Base-by-base conservation (phyloP, 2,329 filamentous ascomycete genomes). In the Colletotrichum orbiculare region DNA sequence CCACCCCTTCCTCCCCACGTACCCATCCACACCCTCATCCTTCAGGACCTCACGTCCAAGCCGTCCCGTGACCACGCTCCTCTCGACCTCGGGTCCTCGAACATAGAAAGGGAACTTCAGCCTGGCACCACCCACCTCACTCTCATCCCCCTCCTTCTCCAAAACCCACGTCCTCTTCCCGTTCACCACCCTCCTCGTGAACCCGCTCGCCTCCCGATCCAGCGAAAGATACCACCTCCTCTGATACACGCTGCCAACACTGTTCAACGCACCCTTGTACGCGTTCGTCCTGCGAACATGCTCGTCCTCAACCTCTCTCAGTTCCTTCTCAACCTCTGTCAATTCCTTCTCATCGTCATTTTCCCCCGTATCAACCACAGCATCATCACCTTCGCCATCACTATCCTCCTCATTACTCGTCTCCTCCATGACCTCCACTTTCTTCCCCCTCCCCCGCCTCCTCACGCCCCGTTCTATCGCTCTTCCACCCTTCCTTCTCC, bases 61-160 rank as follows among this genome's bases (percentile, higher is more conserved):
- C 56, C 89, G 79, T 1, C 88, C 88, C 2, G 89, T 92, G 3
- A 92, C 81, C 2, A 91, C 78, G 71, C 89, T 92, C n/a, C 83
- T 80, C 76, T 92, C 90, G 42, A 79, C 69, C 2, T 89, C 86
- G 6, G 83, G 80, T 0, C 89, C 90, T 8, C 79, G 77, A 2
- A 92, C 87, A 64, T 86, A 82, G 67, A 92, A 92, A 0, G 87
- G 80, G 70, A 86, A 90, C 0, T 77, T 78, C 5, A 81, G 64
- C 7, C 77, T 75, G 9, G 48, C 64, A 12, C 13, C 39, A 6
- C 66, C 39, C 11, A 39, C 53, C 4, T 64, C 68, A 7, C 10
- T 12, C 4, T 43, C 39, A 8, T 37, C 54, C 7, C 35, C 39
- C 0, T 45, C 45, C 25, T 66, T 12, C 11, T 34, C n/a, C 37